These are phyloP conservation scores for Basipetospora sp. DNA, from an alignment of 2,329 filamentous ascomycete genomes.

Conservation along the genomic window DNA sequence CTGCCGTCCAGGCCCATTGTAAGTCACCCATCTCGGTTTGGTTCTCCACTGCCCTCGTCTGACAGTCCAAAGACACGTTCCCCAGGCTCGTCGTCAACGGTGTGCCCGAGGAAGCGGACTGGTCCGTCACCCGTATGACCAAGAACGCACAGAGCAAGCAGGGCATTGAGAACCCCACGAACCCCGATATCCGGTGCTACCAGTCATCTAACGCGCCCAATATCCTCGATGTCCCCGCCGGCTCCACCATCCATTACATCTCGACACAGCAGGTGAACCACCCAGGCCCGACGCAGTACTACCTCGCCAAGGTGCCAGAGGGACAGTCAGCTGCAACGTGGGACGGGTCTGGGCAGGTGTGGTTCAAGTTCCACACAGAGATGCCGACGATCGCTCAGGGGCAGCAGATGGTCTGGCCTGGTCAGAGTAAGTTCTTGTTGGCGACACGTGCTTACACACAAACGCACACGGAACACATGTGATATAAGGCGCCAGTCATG, in stretches of 20 bases:
- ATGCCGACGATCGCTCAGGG: constrained; percentile 28
- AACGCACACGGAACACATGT: too few relatives aligned
- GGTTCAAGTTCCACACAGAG: constrained; percentile 20
- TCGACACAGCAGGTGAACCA: constrained; percentile 17
- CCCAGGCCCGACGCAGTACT: constrained; percentile 26
- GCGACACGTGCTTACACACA: too few relatives aligned
- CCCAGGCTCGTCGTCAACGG: constrained; percentile 21
- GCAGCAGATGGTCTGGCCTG: constrained; percentile 29
- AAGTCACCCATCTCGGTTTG: constrained; percentile 7
- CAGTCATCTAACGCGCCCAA: constrained; percentile 17
- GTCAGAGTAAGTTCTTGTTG: constrained; percentile 15
- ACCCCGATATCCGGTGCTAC: constrained; percentile 22
- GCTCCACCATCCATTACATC: constrained; percentile 19
- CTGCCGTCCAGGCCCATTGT: constrained; percentile 14
- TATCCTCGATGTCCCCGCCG: constrained; percentile 17
- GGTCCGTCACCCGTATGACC: constrained; percentile 21
- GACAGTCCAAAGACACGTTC: constrained; percentile 18
- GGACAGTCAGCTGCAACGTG: constrained; percentile 19
- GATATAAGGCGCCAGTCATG: too few relatives aligned
- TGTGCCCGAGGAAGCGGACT: constrained; percentile 18
- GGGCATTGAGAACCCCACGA: constrained; percentile 18
- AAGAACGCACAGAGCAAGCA: constrained; percentile 22
- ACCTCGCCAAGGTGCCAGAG: constrained; percentile 22
- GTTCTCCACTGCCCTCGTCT: too few relatives aligned
- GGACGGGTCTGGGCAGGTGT: constrained; percentile 23